Evolutionary conservation across 208 protist genomes (phyloP), one percentile per base, ranked within the genome.

Genomic region (Vickermania ingenoplastis): DNA sequence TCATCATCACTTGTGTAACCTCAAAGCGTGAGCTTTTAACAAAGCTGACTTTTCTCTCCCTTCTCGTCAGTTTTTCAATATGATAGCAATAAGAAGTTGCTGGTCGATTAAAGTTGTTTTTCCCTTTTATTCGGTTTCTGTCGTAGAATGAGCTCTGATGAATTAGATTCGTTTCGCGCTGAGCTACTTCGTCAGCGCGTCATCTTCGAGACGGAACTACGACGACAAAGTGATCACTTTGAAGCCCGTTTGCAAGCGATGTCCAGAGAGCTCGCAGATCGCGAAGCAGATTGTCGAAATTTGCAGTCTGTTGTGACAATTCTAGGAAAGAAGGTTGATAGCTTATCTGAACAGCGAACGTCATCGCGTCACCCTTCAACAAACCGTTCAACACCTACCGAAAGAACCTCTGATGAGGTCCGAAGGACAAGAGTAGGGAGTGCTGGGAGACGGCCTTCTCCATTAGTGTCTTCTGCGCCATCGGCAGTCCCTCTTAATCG

Each of bases 281-380:
- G 89, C 27, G 85, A 95, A 65, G 86, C 83, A 1, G 89, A 95
- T 59, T 93, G 86, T 67, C 81, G 83, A 21, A 91, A 91, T 45
- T 73, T 95, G n/a, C 89, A 95, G 63, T 72, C 82, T 14, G 86
- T 91, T 25, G 77, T 95, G 25, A 93, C 89, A 30, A 92, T 93
- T 55, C 73, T 95, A 3, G 89, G 86, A 14, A 86, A 84, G 7
- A 91, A 90, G 61, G 61, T 95, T 1, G 89, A 95, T 64, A 54
- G 65, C 2, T 52, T 95, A 3, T 27, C 59, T 27, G 77, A 77
- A 21, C 70, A 79, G 27, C 68, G 53, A 17, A 51, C 64, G 59
- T 50, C 59, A 53, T 1, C 27, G 25, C 24, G 36, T 23, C 64
- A 51, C n/a, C 58, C 60, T 57, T 11, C 54, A 0, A 49, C 70